A percentile compares a stretch with the other conserved stretches of the same genome.
phyloP scores from a whole-genome alignment of 2,329 filamentous ascomycete genomes.

The Apiospora aurea region DNA sequence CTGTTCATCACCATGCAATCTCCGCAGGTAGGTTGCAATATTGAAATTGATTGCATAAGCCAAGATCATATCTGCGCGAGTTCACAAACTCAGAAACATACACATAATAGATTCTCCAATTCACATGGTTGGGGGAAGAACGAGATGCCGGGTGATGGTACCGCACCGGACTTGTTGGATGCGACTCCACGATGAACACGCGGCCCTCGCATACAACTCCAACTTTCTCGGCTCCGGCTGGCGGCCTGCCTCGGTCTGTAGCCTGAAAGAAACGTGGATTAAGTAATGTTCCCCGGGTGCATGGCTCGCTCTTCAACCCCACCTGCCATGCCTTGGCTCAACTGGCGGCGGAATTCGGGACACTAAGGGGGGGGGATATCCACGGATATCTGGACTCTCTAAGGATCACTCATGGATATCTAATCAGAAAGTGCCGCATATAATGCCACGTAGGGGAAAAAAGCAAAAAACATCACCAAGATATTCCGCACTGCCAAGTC shows the following conservation, averaged over 20 bases:
- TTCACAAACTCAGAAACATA: too few relatives aligned
- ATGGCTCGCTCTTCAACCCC: background rate
- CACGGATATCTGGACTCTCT: background rate
- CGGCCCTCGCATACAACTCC: background rate
- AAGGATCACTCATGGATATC: background rate
- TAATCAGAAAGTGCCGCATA: background rate
- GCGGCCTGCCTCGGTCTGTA: background rate
- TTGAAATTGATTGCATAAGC: background rate
- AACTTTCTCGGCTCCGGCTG: background rate
- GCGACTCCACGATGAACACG: background rate
- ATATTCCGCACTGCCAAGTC: background rate
- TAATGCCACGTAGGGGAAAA: background rate
- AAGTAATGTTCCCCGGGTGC: background rate
- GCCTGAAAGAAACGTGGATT: background rate
- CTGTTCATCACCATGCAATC: background rate
- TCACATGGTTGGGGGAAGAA: background rate
- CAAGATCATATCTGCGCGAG: background rate
- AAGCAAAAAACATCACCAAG: background rate
- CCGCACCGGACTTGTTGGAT: background rate
- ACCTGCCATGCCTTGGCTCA: background rate
- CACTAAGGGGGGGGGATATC: background rate
- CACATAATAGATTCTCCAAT: background rate
- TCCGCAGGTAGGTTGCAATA: background rate
- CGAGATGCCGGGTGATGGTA: background rate
- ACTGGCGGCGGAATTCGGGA: conserved; percentile 1